Conservation (phyloP, 352 stramenopile species). For the Pythium rhizo-oryzae region DNA sequence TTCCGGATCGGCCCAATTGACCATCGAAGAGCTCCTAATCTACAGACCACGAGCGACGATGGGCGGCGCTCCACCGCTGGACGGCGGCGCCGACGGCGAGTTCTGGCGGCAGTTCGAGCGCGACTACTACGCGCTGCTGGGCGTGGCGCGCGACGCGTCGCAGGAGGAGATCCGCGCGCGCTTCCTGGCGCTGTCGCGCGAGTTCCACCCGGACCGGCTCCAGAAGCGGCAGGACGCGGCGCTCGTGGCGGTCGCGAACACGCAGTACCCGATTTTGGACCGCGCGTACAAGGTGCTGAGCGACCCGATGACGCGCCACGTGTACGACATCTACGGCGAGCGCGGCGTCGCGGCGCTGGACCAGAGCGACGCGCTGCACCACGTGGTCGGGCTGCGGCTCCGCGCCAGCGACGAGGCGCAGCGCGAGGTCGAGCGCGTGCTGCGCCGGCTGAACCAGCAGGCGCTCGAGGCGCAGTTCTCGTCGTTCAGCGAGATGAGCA, state of each 20-base stretch:
- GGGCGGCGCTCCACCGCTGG: slow-evolving; percentile 5
- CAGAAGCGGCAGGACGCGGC: slow-evolving; percentile 45
- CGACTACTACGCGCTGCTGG: slow-evolving; percentile 87
- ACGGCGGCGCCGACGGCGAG: slow-evolving; percentile 27
- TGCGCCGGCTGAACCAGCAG: slow-evolving; percentile 70
- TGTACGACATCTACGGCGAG: slow-evolving; percentile 83
- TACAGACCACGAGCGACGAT: too few species aligned
- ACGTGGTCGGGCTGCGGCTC: slow-evolving; percentile 49
- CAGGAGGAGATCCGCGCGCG: slow-evolving; percentile 66
- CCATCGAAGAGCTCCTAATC: not conserved
- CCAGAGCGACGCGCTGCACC: slow-evolving; percentile 46
- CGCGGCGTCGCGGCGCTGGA: slow-evolving; percentile 69
- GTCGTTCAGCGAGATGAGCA: slow-evolving; percentile 82
- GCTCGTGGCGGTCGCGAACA: slow-evolving; percentile 68
- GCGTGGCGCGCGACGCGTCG: slow-evolving; percentile 56
- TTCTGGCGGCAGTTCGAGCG: slow-evolving; percentile 64
- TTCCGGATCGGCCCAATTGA: not conserved
- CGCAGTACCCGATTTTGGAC: slow-evolving; percentile 80
- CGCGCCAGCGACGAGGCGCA: slow-evolving; percentile 58
- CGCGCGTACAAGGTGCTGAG: slow-evolving; percentile 83
- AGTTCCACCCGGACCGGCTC: slow-evolving; percentile 85
- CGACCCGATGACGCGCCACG: slow-evolving; percentile 61
- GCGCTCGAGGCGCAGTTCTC: slow-evolving; percentile 75
- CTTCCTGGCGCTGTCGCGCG: slow-evolving; percentile 75
- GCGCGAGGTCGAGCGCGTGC: slow-evolving; percentile 52